Evolutionary conservation across 768 basidiomycete species (phyloP).

Genomic region (Clitopilus passeckerianus): DNA sequence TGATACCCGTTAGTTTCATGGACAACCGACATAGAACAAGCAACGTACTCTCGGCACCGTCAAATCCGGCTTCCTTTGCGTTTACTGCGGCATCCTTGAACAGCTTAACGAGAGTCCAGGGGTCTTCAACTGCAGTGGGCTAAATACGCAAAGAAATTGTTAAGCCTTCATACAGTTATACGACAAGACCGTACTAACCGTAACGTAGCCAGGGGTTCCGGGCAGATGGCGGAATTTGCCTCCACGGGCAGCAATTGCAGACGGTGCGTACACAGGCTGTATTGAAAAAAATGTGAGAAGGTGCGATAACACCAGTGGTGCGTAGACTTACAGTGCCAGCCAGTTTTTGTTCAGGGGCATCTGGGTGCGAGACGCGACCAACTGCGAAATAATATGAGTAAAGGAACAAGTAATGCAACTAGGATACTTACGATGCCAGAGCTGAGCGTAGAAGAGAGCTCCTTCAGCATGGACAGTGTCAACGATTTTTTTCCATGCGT

Average conservation of each 20-base stretch:
- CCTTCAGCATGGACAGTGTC: conserved; percentile 35
- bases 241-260: conserved; percentile 31
- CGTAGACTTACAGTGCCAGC: conserved; percentile 17
- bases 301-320: neutral
- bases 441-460: conserved; percentile 29
- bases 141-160: neutral
- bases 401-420: neutral
- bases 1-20: neutral
- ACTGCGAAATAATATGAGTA: conserved; percentile 11
- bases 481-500: conserved; percentile 31
- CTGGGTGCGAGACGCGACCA: conserved; percentile 27
- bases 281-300: conserved; percentile 8
- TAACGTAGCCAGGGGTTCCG: conserved; percentile 27
- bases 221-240: conserved; percentile 29
- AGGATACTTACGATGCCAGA: conserved; percentile 17
- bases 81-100: conserved; percentile 37
- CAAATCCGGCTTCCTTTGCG: conserved; percentile 46
- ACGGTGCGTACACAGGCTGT: conserved; percentile 37
- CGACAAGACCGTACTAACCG: conserved; percentile 15
- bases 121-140: conserved; percentile 35
- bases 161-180: neutral
- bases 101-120: conserved; percentile 24
- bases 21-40: neutral
- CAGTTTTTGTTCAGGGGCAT: conserved; percentile 27
- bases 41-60: conserved; percentile 41